Evolutionary conservation across 768 basidiomycete species (phyloP), one percentile per base, ranked within the genome.

Genomic region (Psilocybe sp.): DNA sequence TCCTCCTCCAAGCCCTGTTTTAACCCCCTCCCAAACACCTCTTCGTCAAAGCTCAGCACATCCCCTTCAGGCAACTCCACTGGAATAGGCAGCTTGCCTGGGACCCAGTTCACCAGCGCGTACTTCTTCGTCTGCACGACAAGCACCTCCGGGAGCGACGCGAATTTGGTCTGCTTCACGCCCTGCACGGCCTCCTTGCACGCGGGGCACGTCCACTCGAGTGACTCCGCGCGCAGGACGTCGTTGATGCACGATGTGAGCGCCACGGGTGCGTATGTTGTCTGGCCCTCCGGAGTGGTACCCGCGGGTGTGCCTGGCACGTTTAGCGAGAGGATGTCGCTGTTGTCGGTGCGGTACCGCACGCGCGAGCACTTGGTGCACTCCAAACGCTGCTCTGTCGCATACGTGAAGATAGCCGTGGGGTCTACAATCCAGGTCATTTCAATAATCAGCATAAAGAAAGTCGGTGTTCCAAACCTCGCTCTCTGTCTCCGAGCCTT

Each of bases 31-130:
- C 89, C 89, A 3, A 91, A 58, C 57, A 87, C 87, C 5, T 61
- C 48, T 4, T 69, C 69, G 39, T 81, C 82, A 45, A 98, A 79
- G 13, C 68, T 67, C 16, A 98, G 73, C 1, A 68, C 60, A 38
- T 84, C 78, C 3, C 75, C 72, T 2, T 69, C 57, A 0, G 91
- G 87, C 0, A 98, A 68, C 35, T 82, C 67, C 13, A 98, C 68
- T 0, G 96, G 94, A 32, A 98, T 90, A 54, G 97, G 23, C 23
- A 98, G 76, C 69, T 99, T 99, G 3, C 87, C 79, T 0, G 97
- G 97, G 1, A 99, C 92, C 97, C 97, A 98, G 57, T 93, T 92
- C 37, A 93, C 87, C 4, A 96, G 79, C 67, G 94, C 90, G 73
- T 97, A 98, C 60, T 96, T 96, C 63, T 89, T 91, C 38, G 92